Conservation (phyloP, 139 green algal genomes). For the Chlamydomonas schloesseri region DNA sequence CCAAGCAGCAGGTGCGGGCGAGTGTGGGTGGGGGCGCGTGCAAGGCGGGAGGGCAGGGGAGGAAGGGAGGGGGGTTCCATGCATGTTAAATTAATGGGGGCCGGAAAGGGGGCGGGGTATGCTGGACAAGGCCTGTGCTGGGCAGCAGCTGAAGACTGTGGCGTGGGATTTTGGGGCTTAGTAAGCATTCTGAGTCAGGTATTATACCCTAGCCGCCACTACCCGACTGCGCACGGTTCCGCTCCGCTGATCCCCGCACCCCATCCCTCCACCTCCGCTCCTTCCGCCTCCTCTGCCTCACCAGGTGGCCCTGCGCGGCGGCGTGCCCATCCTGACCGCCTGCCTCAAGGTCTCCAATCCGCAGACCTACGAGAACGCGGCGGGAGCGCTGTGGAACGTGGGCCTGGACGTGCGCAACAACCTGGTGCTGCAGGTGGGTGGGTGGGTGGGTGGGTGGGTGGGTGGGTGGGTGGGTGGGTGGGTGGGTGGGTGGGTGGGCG, state of each 20-base stretch:
- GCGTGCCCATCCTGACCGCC: conserved; percentile 48
- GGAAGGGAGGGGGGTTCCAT: background rate
- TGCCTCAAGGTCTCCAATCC: conserved; percentile 41
- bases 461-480: background rate
- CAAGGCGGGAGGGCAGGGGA: background rate
- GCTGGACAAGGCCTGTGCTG: too few relatives aligned
- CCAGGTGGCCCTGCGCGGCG: conserved; percentile 35
- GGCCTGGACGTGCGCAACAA: conserved; percentile 53
- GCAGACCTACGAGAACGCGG: conserved; percentile 67
- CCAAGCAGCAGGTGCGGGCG: conserved; percentile 60
- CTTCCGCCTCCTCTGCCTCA: too few relatives aligned
- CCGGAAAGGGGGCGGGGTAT: too few relatives aligned
- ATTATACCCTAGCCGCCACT: too few relatives aligned
- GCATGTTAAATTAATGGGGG: too few relatives aligned
- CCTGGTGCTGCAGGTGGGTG: conserved; percentile 32
- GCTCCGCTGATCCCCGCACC: too few relatives aligned
- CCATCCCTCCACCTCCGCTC: too few relatives aligned
- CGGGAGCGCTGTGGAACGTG: conserved; percentile 63
- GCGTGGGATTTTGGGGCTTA: too few relatives aligned
- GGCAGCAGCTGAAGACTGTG: too few relatives aligned
- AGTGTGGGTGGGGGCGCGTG: background rate
- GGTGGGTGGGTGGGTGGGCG: too few relatives aligned
- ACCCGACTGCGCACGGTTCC: too few relatives aligned
- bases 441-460: background rate
- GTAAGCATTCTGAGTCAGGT: too few relatives aligned